phyloP scores from a whole-genome alignment of 129 eudicot species.

The Flaveria trinervia region DNA sequence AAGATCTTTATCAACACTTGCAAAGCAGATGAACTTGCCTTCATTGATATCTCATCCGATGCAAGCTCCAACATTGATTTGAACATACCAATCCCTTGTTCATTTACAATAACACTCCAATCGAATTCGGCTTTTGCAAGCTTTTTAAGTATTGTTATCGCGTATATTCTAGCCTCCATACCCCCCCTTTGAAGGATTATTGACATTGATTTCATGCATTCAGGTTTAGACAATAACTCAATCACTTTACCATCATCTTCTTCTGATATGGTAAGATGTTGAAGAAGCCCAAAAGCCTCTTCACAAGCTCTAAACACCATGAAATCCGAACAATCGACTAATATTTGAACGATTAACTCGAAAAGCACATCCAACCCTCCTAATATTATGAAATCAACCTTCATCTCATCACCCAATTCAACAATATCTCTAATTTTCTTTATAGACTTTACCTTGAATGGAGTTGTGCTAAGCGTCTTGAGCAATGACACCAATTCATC shows the following conservation, averaged over 20 bases:
- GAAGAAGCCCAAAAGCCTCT: slow-evolving; percentile 68
- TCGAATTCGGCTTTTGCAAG: slow-evolving; percentile 47
- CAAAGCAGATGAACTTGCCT: slow-evolving; percentile 68
- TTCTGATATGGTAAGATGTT: slow-evolving; percentile 36
- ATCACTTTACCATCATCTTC: slow-evolving; percentile 48
- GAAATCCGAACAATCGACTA: slow-evolving; percentile 66
- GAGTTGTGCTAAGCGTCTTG: slow-evolving; percentile 49
- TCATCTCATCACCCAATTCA: slow-evolving; percentile 53
- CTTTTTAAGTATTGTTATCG: slow-evolving; percentile 53
- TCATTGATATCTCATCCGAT: slow-evolving; percentile 59
- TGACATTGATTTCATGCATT: slow-evolving; percentile 57
- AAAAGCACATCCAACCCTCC: slow-evolving; percentile 70
- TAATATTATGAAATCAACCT: slow-evolving; percentile 49
- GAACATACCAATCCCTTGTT: slow-evolving; percentile 68
- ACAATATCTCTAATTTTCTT: slow-evolving; percentile 51
- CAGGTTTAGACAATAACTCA: slow-evolving; percentile 50
- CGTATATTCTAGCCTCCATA: slow-evolving; percentile 57
- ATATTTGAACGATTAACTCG: slow-evolving; percentile 49
- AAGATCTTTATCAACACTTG: slow-evolving; percentile 53
- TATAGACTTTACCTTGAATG: slow-evolving; percentile 71
- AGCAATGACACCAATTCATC: slow-evolving; percentile 59
- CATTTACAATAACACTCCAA: slow-evolving; percentile 48
- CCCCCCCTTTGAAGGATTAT: slow-evolving; percentile 75
- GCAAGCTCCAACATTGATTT: slow-evolving; percentile 69
- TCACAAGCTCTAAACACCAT: slow-evolving; percentile 68